These are phyloP conservation scores for Panicum miliaceum DNA, from an alignment of 176 grass and related monocot genomes.

Conservation along the genomic window DNA sequence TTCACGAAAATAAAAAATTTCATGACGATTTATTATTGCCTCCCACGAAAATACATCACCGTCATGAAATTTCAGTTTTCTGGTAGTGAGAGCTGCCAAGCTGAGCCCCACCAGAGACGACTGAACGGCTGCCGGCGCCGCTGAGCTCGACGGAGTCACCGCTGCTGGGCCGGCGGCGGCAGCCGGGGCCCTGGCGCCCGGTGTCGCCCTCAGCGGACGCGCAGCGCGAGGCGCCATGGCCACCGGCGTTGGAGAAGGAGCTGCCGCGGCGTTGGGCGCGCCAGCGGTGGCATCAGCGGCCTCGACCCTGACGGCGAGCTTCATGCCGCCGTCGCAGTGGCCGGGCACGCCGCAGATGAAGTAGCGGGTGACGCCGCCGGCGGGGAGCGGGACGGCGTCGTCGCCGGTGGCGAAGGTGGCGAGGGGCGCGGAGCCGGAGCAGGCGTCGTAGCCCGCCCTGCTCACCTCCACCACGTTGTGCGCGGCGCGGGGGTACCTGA, in stretches of 20 bases:
- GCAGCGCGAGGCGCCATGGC: neutral
- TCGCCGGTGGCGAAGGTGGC: neutral
- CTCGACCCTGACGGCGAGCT: conserved; percentile 41
- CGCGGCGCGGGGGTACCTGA: neutral
- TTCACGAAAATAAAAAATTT: too few relatives aligned
- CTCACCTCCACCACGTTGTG: conserved; percentile 47
- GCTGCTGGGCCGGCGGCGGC: too few relatives aligned
- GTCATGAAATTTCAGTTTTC: too few relatives aligned
- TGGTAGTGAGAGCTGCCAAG: too few relatives aligned
- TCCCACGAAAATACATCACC: too few relatives aligned
- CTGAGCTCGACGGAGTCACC: neutral
- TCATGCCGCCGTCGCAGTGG: conserved; percentile 53
- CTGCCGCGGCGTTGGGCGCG: neutral
- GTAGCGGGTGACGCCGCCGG: conserved; percentile 31
- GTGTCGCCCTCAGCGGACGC: neutral
- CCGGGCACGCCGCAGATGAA: conserved; percentile 52
- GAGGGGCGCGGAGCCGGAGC: neutral
- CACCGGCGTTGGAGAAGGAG: neutral
- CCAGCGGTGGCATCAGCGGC: neutral
- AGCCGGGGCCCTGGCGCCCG: neutral
- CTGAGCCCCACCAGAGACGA: neutral
- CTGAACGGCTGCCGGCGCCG: neutral
- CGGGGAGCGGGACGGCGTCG: conserved; percentile 24
- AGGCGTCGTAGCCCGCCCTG: conserved; percentile 32
- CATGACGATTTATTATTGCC: too few relatives aligned